Evolutionary conservation across 2,329 filamentous ascomycete genomes (phyloP), one percentile per base, ranked within the genome.

Genomic region (Microcyclospora tardicrescens): DNA sequence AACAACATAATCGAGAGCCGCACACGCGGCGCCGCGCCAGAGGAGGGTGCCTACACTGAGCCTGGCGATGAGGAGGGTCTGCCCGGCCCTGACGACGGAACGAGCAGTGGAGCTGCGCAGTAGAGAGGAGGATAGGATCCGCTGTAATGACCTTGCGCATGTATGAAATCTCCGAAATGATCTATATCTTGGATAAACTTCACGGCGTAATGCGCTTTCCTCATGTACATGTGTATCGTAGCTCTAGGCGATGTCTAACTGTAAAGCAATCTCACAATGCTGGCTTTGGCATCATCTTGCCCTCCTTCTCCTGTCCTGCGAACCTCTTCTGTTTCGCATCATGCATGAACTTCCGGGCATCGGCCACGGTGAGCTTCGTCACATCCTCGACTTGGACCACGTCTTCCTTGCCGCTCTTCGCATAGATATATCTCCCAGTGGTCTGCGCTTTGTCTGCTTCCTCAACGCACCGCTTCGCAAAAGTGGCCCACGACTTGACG

Each of bases 61-160:
- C 69, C 68, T n/a, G 64, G 65, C 24, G 69, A 72, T 46, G 67
- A 71, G 39, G 68, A 71, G 54, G 62, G 54, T 34, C 36, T 57
- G 28, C 53, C 53, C 2, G 43, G 44, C 16, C 31, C 46, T 16
- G 43, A 51, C 9, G 49, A 51, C 45, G 50, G 51, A 2, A 53
- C 49, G 9, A 45, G 42, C 37, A 34, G 19, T 8, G n/a, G n/a
- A n/a, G 8, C 8, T 8, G 19, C 19, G 19, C 19, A 24, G 19
- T 24, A 24, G 19, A 24, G 19, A 4, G 8, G 19, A 5, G 8
- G 19, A 24, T 24, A 8, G 19, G 19, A 24, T 24, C 8, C 8
- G 19, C 19, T 24, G 4, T 24, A 4, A 24, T 8, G 19, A 24
- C 19, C n/a, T 24, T 24, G 19, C 8, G 5, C 4, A 24, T 24